Conservation (phyloP, 2,329 filamentous ascomycete genomes). For the Mollisiaceae sp. region DNA sequence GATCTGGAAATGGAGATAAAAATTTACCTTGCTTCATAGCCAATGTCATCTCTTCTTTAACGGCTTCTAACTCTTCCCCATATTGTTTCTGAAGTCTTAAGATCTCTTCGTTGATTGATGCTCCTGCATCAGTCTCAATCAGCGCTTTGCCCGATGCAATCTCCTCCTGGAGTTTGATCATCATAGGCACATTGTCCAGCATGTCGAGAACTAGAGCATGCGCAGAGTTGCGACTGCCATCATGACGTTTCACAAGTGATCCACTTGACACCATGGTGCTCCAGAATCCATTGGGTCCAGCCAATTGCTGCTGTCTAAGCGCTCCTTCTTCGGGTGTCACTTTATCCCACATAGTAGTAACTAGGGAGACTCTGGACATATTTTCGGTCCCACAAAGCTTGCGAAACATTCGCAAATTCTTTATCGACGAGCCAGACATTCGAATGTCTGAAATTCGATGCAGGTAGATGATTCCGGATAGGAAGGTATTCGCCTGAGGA, state of each 20-base stretch:
- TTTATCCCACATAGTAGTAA: conserved; percentile 51
- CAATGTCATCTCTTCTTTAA: conserved; percentile 89
- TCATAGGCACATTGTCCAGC: conserved; percentile 10
- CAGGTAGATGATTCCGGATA: conserved; percentile 52
- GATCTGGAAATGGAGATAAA: background rate
- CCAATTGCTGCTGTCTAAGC: conserved; percentile 40
- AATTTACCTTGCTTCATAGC: conserved; percentile 57
- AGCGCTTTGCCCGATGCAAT: conserved; percentile 15
- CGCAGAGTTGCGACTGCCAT: background rate
- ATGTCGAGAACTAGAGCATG: conserved; percentile 11
- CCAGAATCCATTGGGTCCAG: conserved; percentile 16
- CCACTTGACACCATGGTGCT: conserved; percentile 15
- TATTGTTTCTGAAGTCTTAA: conserved; percentile 46
- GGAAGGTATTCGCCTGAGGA: conserved; percentile 7
- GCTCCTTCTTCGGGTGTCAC: conserved; percentile 28
- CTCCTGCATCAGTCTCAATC: conserved; percentile 20
- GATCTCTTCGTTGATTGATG: conserved; percentile 11
- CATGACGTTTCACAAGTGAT: conserved; percentile 1
- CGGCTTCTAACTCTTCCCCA: conserved; percentile 77
- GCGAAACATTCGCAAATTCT: conserved; percentile 52
- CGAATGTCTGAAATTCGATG: conserved; percentile 51
- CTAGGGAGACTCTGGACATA: conserved; percentile 48
- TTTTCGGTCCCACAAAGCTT: conserved; percentile 49
- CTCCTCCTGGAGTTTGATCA: conserved; percentile 22
- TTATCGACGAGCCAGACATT: conserved; percentile 46